These are phyloP conservation scores for Endotrypanum monterogeii DNA, from an alignment of 208 protist species.

Conservation along the genomic window DNA sequence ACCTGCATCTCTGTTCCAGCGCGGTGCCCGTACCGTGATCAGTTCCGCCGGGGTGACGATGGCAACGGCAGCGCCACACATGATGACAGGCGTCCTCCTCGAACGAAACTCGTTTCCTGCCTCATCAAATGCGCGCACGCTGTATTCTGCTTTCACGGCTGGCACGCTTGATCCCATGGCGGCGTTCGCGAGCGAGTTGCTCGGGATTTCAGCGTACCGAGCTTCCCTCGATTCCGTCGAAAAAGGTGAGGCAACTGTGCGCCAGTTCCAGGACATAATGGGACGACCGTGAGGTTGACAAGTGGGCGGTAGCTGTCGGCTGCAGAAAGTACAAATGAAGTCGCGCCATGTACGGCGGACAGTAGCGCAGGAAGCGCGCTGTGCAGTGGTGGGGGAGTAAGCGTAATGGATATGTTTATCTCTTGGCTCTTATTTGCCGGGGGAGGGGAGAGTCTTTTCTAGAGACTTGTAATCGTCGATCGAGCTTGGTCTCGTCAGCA, in stretches of 20 bases:
- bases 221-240: constrained; percentile 7
- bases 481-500: neutral
- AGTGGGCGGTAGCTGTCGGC: neutral
- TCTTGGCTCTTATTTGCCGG: neutral
- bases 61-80: constrained; percentile 4
- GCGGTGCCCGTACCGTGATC: neutral
- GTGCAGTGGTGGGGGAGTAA: neutral
- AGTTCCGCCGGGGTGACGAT: neutral
- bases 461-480: neutral
- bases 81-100: neutral
- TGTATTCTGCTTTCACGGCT: constrained; percentile 52
- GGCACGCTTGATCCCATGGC: constrained; percentile 69
- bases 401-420: too few species aligned
- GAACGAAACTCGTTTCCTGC: neutral
- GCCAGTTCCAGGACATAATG: constrained; percentile 6
- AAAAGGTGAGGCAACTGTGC: constrained; percentile 17
- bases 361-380: neutral
- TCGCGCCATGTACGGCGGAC: neutral
- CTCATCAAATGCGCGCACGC: constrained; percentile 1
- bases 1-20: constrained; percentile 25
- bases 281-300: constrained; percentile 2
- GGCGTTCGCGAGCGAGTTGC: constrained; percentile 46
- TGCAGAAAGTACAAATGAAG: neutral
- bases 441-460: neutral
- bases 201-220: constrained; percentile 25